Percentiles rank a stretch among this genome's conserved stretches.
Evolutionary conservation across 305 asterid species (phyloP).

Genomic region (Lippia alba): DNA sequence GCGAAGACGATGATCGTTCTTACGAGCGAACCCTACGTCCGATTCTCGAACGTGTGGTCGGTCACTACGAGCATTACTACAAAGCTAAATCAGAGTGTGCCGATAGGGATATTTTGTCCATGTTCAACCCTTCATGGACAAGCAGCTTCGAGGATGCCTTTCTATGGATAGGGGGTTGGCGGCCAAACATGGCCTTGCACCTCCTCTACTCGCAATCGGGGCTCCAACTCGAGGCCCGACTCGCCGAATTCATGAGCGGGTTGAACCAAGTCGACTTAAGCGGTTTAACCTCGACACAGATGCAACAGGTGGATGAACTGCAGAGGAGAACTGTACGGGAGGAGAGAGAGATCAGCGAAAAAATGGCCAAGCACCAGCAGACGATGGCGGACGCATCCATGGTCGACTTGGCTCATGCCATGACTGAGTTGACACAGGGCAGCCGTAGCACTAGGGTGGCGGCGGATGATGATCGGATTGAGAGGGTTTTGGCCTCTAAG

Average conservation of each 20-base stretch:
- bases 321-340: constrained; percentile 52
- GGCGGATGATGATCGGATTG: constrained; percentile 30
- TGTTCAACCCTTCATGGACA: constrained; percentile 66
- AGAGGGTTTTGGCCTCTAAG: constrained; percentile 41
- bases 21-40: constrained; percentile 14
- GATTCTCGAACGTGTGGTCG: constrained; percentile 43
- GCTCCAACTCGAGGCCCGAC: constrained; percentile 56
- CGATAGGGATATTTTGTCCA: constrained; percentile 37
- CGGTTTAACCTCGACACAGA: constrained; percentile 47
- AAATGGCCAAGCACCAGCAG: constrained; percentile 64
- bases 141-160: constrained; percentile 75
- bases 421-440: constrained; percentile 45
- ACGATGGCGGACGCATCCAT: constrained; percentile 52
- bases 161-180: constrained; percentile 81
- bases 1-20: background rate
- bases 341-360: constrained; percentile 60
- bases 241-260: constrained; percentile 52
- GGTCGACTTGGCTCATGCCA: constrained; percentile 55
- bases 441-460: constrained; percentile 11
- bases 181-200: constrained; percentile 79
- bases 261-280: constrained; percentile 44
- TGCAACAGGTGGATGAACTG: constrained; percentile 44
- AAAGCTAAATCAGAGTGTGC: constrained; percentile 48
- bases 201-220: constrained; percentile 74
- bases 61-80: constrained; percentile 68